Evolutionary conservation across 495 filamentous ascomycete species (phyloP).

Genomic region (Tuber umbilicatum): DNA sequence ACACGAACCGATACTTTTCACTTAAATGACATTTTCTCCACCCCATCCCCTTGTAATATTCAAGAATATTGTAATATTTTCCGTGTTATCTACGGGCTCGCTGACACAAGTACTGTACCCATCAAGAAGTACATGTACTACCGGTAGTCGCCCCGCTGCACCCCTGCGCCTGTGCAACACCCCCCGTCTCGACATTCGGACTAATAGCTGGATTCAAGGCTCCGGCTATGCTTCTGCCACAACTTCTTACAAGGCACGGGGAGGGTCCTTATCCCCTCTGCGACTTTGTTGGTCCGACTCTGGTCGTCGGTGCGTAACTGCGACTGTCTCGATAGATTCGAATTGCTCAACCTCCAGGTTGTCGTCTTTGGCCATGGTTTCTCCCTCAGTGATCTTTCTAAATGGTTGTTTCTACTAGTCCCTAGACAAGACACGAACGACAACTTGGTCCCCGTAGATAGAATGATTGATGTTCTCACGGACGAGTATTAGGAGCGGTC

Average conservation of each 20-base stretch:
- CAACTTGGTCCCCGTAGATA: conserved; percentile 82
- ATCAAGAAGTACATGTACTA: no score
- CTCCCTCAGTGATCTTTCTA: conserved; percentile 90
- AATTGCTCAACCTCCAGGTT: conserved; percentile 69
- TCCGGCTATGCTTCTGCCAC: conserved; percentile 87
- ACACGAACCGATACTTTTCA: no score
- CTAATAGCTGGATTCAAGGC: conserved; percentile 91
- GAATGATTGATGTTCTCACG: conserved; percentile 93
- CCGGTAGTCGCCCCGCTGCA: no score
- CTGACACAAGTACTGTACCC: no score
- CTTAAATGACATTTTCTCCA: no score
- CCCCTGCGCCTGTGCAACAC: no score
- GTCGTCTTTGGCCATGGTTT: conserved; percentile 83
- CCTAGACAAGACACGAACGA: conserved; percentile 83
- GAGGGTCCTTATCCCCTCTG: conserved; percentile 81
- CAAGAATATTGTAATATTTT: no score
- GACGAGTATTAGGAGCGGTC: conserved; percentile 78
- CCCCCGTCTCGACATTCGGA: no score
- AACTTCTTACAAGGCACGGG: conserved; percentile 86
- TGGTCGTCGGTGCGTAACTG: conserved; percentile 85
- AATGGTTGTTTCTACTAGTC: conserved; percentile 96
- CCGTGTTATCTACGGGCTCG: no score
- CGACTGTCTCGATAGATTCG: conserved; percentile 73
- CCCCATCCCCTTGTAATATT: no score
- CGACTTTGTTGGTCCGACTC: conserved; percentile 71